A percentile compares a stretch with the other conserved stretches of the same genome.
Conservation (phyloP, 2,329 filamentous ascomycete genomes). For the Botrytis hyacinthi region DNA sequence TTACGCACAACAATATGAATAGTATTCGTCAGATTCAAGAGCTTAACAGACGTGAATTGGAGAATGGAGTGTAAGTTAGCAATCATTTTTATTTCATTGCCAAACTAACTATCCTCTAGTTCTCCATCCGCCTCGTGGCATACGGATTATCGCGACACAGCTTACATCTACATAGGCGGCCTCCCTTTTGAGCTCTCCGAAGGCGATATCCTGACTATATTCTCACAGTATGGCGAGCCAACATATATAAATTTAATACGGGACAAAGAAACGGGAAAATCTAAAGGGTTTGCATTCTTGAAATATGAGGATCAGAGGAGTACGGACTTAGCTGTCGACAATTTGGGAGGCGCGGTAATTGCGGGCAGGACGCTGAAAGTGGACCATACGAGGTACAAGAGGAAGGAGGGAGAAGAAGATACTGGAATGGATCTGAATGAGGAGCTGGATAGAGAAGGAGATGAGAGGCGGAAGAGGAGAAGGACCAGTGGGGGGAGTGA, state of each 20-base stretch:
- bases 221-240: conserved; percentile 95
- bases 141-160: conserved; percentile 94
- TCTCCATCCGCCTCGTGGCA: conserved; percentile 91
- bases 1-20: conserved; percentile 63
- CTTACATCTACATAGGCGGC: conserved; percentile 94
- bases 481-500: conserved; percentile 39
- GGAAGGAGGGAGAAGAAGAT: conserved; percentile 64
- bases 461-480: conserved; percentile 45
- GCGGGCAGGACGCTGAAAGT: conserved; percentile 79
- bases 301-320: conserved; percentile 98
- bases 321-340: conserved; percentile 94
- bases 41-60: conserved; percentile 92
- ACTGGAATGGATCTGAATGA: conserved; percentile 41
- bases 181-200: conserved; percentile 90
- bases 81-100: not conserved
- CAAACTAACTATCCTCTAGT: conserved; percentile 45
- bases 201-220: conserved; percentile 93
- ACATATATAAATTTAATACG: conserved; percentile 88
- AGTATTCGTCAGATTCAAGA: conserved; percentile 87
- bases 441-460: conserved; percentile 37
- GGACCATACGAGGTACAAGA: conserved; percentile 93
- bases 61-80: conserved; percentile 70
- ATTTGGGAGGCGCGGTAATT: conserved; percentile 82
- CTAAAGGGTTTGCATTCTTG: conserved; percentile 89
- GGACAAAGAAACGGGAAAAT: conserved; percentile 95